Evolutionary conservation across 345 rosid species (phyloP), one percentile per base, ranked within the genome.

Genomic region (Erucastrum elatum): DNA sequence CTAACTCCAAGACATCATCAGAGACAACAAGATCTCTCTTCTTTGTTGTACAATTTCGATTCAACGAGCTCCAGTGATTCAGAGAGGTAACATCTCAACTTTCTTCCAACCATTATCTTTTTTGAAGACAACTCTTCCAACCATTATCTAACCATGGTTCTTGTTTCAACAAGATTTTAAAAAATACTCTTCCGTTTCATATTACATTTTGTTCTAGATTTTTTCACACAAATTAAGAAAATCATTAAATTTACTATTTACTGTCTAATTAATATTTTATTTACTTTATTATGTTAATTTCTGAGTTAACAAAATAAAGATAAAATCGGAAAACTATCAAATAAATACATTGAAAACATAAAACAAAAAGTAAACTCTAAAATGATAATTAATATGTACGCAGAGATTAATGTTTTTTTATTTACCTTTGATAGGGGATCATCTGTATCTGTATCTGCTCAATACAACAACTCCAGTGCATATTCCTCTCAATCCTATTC

Each of bases 21-120:
- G 2, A 69, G 0, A 34, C 70, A 44, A 66, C 80, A 31, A 71
- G 11, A 35, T 35, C 82, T 80, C 66, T 68, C 82, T 63, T 74
- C 75, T 74, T 74, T 80, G 51, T 29, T 80, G 66, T 66, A 69
- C 10, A 30, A 59, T 25, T 10, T 15, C 61, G 74, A 67, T 11
- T 10, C 26, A 75, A 16, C n/a, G n/a, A 70, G 41, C 80, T 34
- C 34, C 37, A 8, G 25, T 64, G 62, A 69, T 29, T 75, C 76
- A 2, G 63, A 80, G 5, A 68, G 78, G 79, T 74, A 73, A 63
- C 56, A 51, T 60, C 66, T 62, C 29, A 68, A 30, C 5, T 46
- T 63, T 41, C 73, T 61, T 68, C 27, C 3, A 73, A 60, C 44
- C 49, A 53, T 56, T 63, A 15, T 30, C n/a, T 25, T 21, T 21